A percentile compares a stretch with the other conserved stretches of the same genome.
Evolutionary conservation across 2,329 filamentous ascomycete genomes (phyloP).

Genomic region (Penicillium concentricum): DNA sequence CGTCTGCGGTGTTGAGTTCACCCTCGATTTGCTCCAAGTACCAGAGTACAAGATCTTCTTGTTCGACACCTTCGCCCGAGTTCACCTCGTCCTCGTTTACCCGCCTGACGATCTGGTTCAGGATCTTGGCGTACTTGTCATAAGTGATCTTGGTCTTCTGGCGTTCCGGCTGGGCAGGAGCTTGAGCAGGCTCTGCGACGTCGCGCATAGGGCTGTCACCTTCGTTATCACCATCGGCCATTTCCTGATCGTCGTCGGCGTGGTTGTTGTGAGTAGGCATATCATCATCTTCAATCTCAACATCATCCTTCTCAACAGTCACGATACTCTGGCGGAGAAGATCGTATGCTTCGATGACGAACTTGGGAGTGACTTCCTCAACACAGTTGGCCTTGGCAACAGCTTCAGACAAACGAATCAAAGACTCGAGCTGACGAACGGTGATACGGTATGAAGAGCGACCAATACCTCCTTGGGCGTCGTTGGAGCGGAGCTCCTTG

Average conservation of each 20-base stretch:
- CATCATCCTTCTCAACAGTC: constrained; percentile 94
- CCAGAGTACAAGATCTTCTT: constrained; percentile 79
- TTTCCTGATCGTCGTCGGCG: constrained; percentile 51
- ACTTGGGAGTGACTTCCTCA: constrained; percentile 77
- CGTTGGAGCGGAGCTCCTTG: constrained; percentile 90
- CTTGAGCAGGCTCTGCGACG: constrained; percentile 45
- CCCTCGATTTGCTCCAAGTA: constrained; percentile 90
- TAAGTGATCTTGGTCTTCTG: constrained; percentile 87
- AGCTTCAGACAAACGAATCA: constrained; percentile 95
- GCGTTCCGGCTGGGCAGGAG: constrained; percentile 39
- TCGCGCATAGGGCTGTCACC: constrained; percentile 56
- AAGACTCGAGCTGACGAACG: constrained; percentile 88
- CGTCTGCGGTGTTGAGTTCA: constrained; percentile 76
- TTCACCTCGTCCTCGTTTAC: constrained; percentile 78
- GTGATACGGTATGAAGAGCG: constrained; percentile 97
- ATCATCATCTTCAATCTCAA: constrained; percentile 82
- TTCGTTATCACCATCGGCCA: constrained; percentile 48
- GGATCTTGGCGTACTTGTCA: constrained; percentile 89
- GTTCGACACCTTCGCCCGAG: constrained; percentile 78
- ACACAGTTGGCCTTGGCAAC: constrained; percentile 98
- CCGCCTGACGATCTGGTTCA: constrained; percentile 78
- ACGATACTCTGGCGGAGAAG: constrained; percentile 93
- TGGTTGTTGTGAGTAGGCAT: constrained; percentile 50
- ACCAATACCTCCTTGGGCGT: constrained; percentile 89
- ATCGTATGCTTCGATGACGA: constrained; percentile 90